Percentiles rank a stretch among this genome's conserved stretches.
Evolutionary conservation across 805 yeast genomes (phyloP).

Genomic region (Suhomyces sp.): DNA sequence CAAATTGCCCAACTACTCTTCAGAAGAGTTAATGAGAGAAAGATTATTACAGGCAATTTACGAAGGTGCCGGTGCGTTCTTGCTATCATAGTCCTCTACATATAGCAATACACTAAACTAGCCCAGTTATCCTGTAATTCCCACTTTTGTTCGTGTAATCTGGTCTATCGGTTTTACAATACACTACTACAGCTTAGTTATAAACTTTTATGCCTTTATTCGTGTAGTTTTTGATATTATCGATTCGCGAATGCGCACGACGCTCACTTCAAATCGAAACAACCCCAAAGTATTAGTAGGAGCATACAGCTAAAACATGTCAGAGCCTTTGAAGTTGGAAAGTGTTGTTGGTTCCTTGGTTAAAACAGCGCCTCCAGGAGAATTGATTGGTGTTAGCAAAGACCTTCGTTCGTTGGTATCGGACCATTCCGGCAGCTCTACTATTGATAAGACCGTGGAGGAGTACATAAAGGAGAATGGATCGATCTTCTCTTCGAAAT

Average conservation of each 20-base stretch:
- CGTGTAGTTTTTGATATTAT: too few relatives aligned
- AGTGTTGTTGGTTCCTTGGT: conserved; percentile 30
- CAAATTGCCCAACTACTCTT: conserved; percentile 80
- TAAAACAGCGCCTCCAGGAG: conserved; percentile 38
- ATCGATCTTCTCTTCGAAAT: conserved; percentile 25
- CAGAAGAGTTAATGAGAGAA: conserved; percentile 54
- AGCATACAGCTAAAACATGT: neutral
- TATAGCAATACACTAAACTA: neutral
- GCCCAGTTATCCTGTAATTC: neutral
- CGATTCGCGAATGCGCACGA: neutral
- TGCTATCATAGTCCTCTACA: conserved; percentile 53
- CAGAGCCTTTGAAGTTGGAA: conserved; percentile 12
- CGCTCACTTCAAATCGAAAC: neutral
- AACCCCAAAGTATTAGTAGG: neutral
- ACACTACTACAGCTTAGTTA: too few relatives aligned
- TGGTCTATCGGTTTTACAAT: too few relatives aligned
- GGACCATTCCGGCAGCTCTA: conserved; percentile 12
- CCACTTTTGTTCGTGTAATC: neutral
- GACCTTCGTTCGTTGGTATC: conserved; percentile 25
- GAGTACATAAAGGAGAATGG: conserved; percentile 27
- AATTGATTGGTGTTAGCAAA: conserved; percentile 25
- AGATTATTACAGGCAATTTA: conserved; percentile 67
- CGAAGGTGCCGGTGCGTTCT: conserved; percentile 88
- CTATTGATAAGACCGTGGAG: conserved; percentile 28
- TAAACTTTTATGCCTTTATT: too few relatives aligned